Conservation (phyloP, 2,329 filamentous ascomycete genomes). For the Eutypa lata region DNA sequence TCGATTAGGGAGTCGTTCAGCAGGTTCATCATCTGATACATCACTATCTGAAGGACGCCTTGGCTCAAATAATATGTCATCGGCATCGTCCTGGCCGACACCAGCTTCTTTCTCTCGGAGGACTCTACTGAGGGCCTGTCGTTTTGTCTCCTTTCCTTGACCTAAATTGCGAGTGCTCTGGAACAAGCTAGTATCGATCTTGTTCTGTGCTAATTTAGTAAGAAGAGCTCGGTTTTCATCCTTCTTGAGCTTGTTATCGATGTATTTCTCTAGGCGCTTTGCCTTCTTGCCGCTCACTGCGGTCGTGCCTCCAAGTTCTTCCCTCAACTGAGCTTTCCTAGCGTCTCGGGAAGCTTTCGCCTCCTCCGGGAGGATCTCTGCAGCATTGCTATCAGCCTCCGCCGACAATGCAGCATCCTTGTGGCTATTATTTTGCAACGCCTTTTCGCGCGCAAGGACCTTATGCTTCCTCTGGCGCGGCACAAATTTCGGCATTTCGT, state of each 20-base stretch:
- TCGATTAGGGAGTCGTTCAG: conserved; percentile 23
- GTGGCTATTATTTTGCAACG: conserved; percentile 38
- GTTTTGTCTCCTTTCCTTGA: conserved; percentile 67
- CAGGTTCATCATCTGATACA: conserved; percentile 30
- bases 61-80: conserved; percentile 52
- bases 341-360: conserved; percentile 44
- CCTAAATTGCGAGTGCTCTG: conserved; percentile 76
- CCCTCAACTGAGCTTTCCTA: conserved; percentile 53
- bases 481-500: conserved; percentile 54
- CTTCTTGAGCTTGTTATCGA: conserved; percentile 88
- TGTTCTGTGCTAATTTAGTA: conserved; percentile 74
- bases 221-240: conserved; percentile 86
- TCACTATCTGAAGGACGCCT: conserved; percentile 31
- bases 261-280: conserved; percentile 66
- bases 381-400: conserved; percentile 50
- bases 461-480: conserved; percentile 67
- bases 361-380: conserved; percentile 46
- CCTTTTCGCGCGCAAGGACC: conserved; percentile 61
- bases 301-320: conserved; percentile 48
- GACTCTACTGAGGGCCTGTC: conserved; percentile 62
- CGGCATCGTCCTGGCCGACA: conserved; percentile 48
- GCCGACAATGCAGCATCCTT: conserved; percentile 32
- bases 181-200: conserved; percentile 78
- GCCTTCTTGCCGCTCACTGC: conserved; percentile 65
- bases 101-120: conserved; percentile 65